These are phyloP conservation scores for Phytophthora sp. DNA, from an alignment of 352 stramenopile genomes.

Conservation along the genomic window DNA sequence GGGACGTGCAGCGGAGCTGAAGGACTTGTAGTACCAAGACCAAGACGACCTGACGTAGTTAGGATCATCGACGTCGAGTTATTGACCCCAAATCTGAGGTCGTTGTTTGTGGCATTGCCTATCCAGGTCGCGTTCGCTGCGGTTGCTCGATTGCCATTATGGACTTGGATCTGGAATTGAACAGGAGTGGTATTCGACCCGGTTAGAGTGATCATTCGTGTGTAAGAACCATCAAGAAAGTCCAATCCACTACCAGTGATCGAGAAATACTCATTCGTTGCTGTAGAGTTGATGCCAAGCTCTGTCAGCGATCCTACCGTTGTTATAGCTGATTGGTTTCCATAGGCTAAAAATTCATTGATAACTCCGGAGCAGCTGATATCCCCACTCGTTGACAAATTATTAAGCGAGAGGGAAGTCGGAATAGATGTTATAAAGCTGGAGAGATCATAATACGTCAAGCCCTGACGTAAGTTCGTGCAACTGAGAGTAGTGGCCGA, in stretches of 20 bases:
- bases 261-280: constrained; percentile 23
- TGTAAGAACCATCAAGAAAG: constrained; percentile 23
- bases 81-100: constrained; percentile 11
- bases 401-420: constrained; percentile 6
- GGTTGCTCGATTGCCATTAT: constrained; percentile 3
- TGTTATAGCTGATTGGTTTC: constrained; percentile 19
- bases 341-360: constrained; percentile 17
- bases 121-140: neutral
- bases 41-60: neutral
- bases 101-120: neutral
- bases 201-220: constrained; percentile 2
- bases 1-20: too few relatives aligned
- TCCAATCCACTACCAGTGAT: constrained; percentile 10
- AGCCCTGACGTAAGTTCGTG: constrained; percentile 6
- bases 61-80: constrained; percentile 9
- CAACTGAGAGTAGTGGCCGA: neutral
- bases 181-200: constrained; percentile 21
- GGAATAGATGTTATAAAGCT: constrained; percentile 7
- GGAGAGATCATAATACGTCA: constrained; percentile 17
- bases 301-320: constrained; percentile 19
- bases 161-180: neutral
- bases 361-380: neutral
- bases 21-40: too few relatives aligned
- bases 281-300: constrained; percentile 12
- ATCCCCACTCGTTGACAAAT: constrained; percentile 8